Percentiles rank a stretch among this genome's conserved stretches.
Evolutionary conservation across 306 rosid genomes (phyloP).

Genomic region (Parietaria judaica): DNA sequence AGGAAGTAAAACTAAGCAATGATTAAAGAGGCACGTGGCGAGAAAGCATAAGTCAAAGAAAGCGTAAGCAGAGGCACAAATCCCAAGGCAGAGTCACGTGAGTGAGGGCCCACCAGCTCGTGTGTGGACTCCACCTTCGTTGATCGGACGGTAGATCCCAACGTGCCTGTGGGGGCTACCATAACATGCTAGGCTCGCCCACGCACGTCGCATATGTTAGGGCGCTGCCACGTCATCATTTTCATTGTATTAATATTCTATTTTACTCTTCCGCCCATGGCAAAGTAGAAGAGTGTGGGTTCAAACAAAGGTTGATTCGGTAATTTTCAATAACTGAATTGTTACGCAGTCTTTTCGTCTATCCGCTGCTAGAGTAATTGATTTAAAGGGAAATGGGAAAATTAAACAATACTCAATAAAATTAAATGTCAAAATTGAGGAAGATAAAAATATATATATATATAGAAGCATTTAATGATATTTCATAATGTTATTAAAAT

Average conservation of each 20-base stretch:
- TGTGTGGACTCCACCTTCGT: constrained; percentile 41
- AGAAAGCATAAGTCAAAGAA: neutral
- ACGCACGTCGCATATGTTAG: constrained; percentile 28
- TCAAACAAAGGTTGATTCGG: neutral
- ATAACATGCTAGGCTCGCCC: constrained; percentile 27
- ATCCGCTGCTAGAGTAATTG: constrained; percentile 7
- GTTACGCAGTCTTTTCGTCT: constrained; percentile 20
- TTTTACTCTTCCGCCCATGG: neutral
- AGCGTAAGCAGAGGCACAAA: constrained; percentile 4
- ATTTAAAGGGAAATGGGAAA: neutral
- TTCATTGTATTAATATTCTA: too few species aligned
- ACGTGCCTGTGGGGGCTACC: constrained; percentile 36
- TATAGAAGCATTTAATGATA: neutral
- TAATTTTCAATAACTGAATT: neutral
- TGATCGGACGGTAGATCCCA: constrained; percentile 28
- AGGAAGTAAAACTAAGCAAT: neutral
- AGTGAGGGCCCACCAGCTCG: constrained; percentile 28
- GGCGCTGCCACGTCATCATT: constrained; percentile 24
- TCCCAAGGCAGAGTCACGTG: constrained; percentile 47
- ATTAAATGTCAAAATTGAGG: neutral
- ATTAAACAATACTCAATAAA: neutral
- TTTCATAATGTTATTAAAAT: too few species aligned
- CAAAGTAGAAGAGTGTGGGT: too few species aligned
- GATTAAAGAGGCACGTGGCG: neutral
- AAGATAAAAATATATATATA: neutral